Base-by-base conservation (phyloP, 2,329 filamentous ascomycete genomes). In the Phyllosticta paracitricarpa region DNA sequence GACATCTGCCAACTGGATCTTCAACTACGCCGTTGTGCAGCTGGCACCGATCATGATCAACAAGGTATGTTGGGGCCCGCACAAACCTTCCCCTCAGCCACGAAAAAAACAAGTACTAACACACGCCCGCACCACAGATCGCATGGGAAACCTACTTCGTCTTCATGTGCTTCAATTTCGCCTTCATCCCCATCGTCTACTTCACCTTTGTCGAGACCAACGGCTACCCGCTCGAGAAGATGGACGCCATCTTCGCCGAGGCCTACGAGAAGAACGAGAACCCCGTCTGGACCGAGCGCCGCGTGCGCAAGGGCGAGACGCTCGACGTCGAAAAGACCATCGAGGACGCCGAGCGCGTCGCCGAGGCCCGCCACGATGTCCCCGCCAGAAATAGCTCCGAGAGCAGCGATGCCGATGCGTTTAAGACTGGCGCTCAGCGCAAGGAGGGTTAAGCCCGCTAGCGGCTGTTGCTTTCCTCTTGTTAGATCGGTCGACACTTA, bases 21-120 rank as follows among this genome's bases (percentile, higher is more conserved):
- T 68, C 56, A 76, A 76, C 64, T 72, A 66, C 57, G 65, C 66
- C 2, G 82, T 82, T 64, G 70, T 82, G 79, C 79, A 0, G 73
- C 63, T 54, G 64, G 71, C 28, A 68, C 71, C 2, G 66, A 73
- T 54, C 30, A 57, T 63, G 55, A 63, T 63, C 54, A 57, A 63
- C 54, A 57, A 51, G 57, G 60, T 62, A 14, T 8, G 28, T 30
- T 30, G 28, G 3, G 9, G 4, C 28, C 28, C 28, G 6, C 9
- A 8, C 6, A 30, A 30, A 30, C 28, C 28, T 8, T 4, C 28
- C 2, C 6, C 28, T 4, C 28, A 56, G 10, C 33, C 56, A 6
- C 14, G 1, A 30, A 6, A 4, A 2, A 6, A 30, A 2, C 1
- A 22, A 22, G 19, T 2, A 8, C 28, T 30, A 7, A 30, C 28